phyloP scores from a whole-genome alignment of 2,329 filamentous ascomycete genomes.

The Orbilia blumenaviensis region DNA sequence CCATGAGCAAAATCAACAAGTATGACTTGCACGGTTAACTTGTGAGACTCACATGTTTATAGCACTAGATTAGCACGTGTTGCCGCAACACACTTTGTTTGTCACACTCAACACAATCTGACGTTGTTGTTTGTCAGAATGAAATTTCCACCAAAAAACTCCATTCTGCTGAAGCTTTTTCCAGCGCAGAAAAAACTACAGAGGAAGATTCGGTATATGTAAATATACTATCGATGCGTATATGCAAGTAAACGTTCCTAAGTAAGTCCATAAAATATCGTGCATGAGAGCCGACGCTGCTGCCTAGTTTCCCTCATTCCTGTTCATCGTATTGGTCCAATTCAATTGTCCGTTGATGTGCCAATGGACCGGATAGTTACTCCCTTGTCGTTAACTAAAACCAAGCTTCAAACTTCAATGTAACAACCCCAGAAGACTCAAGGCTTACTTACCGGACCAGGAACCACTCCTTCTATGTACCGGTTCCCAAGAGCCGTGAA shows the following conservation, averaged over 20 bases:
- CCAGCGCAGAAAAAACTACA: slow-evolving; percentile 15
- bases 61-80: no score
- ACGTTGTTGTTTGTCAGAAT: neutral
- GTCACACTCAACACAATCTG: neutral
- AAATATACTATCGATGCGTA: slow-evolving; percentile 1
- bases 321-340: slow-evolving; percentile 28
- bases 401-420: slow-evolving; percentile 1
- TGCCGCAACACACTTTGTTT: slow-evolving; percentile 6
- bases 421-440: neutral
- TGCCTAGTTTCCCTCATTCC: slow-evolving; percentile 40
- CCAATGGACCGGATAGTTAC: no score
- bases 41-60: no score
- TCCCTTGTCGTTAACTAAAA: slow-evolving; percentile 27
- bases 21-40: no score
- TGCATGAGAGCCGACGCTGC: slow-evolving; percentile 27
- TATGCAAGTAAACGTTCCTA: slow-evolving; percentile 19
- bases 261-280: slow-evolving; percentile 16
- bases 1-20: no score
- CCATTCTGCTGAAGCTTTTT: neutral
- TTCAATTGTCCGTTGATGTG: slow-evolving; percentile 24
- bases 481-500: slow-evolving; percentile 8
- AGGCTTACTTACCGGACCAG: slow-evolving; percentile 21
- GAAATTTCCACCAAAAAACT: slow-evolving; percentile 15
- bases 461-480: slow-evolving; percentile 12
- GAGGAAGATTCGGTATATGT: slow-evolving; percentile 18